Percentiles rank a stretch among this genome's conserved stretches.
Conservation (phyloP, 306 rosid genomes). For the Purshia tridentata region DNA sequence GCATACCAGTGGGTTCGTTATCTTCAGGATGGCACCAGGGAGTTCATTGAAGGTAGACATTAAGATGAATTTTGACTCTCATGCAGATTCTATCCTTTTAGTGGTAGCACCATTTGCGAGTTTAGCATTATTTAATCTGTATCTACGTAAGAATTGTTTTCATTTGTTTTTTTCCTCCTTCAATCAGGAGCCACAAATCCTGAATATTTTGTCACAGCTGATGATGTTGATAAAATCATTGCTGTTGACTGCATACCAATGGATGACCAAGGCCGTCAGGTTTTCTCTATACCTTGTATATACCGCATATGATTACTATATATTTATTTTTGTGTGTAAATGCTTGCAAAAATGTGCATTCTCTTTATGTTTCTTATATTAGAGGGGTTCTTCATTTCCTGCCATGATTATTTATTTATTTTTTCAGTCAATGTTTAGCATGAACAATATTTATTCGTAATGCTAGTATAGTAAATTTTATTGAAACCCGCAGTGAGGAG, state of each 20-base stretch:
- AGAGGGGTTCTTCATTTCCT: not conserved
- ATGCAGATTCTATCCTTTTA: conserved; percentile 4
- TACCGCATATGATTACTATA: not conserved
- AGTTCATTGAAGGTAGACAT: conserved; percentile 82
- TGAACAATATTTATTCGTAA: too few relatives aligned
- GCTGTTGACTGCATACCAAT: conserved; percentile 99
- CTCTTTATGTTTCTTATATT: not conserved
- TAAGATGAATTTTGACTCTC: conserved; percentile 18
- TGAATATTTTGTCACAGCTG: conserved; percentile 86
- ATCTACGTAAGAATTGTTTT: not conserved
- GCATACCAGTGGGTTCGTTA: conserved; percentile 90
- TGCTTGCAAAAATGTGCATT: not conserved
- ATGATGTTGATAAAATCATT: conserved; percentile 86
- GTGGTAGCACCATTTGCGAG: not conserved
- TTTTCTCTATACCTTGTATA: conserved; percentile 34
- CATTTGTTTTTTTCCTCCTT: conserved; percentile 12
- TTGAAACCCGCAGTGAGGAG: not conserved
- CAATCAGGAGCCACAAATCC: conserved; percentile 95
- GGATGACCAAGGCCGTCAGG: conserved; percentile 95
- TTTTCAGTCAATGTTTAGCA: not conserved
- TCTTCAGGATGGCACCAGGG: conserved; percentile 95
- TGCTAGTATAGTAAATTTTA: not conserved
- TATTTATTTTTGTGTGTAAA: not conserved
- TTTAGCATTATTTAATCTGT: not conserved
- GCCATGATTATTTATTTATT: not conserved